Evolutionary conservation across 1,139 yeast species (phyloP), one percentile per base, ranked within the genome.

Genomic region (Saccharomyces hybrid): DNA sequence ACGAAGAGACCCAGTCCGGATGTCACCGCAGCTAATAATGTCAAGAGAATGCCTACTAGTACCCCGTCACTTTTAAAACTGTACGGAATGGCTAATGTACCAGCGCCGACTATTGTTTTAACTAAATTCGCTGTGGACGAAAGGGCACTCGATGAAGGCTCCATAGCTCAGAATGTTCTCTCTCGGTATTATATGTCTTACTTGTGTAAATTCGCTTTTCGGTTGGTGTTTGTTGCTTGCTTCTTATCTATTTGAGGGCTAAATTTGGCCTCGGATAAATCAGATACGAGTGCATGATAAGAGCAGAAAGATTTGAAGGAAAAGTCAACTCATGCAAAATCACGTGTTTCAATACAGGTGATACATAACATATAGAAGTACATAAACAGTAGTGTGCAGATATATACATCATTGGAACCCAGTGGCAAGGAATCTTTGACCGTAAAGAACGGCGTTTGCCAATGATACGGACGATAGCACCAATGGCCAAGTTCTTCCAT

Each of bases 41-140:
- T 79, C 51, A 90, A 78, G 9, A 79, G 55, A 0, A 81, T 66
- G 0, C 98, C 99, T 34, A 85, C 72, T 1, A 84, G 61, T 2
- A 90, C 70, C 2, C 97, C 97, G 67, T 91, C 95, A 14, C 91
- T 82, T 54, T 83, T 78, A 69, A 88, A 86, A 0, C 97, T 96
- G 64, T 80, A 85, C 1, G 99, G 98, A 76, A 95, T 85, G 14
- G 97, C 96, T 55, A 93, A 79, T 61, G 93, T 79, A 0, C 99
- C 99, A 0, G 99, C 97, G 3, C 98, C 96, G 14, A 85, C 78
- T 55, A 86, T 84, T 5, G 93, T 86, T 68, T 86, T 86, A 55
- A 83, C 75, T 54, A 87, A 73, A 62, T 84, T 84, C 47, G 85
- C 71, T 29, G 78, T 69, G 0, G 87, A 82, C 2, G 86, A 82